These are phyloP conservation scores for Lactarius hatsudake DNA, from an alignment of 768 basidiomycete genomes.

Conservation along the genomic window DNA sequence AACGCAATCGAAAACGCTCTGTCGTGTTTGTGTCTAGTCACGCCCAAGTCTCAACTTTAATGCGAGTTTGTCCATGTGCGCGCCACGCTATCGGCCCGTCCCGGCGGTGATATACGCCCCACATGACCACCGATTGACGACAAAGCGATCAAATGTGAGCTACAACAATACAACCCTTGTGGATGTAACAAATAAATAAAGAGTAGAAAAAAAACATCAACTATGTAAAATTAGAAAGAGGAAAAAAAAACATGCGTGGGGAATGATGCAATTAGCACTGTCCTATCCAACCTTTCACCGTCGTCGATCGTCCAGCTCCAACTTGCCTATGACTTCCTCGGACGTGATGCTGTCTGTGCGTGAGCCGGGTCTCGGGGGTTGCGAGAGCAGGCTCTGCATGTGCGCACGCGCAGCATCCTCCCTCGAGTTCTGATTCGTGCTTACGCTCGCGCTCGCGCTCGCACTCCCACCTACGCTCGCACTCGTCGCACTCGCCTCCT, in stretches of 20 bases:
- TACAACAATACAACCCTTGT: constrained; percentile 20
- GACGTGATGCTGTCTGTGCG: constrained; percentile 44
- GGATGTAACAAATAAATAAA: constrained; percentile 1
- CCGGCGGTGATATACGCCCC: not conserved
- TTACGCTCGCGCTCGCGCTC: not conserved
- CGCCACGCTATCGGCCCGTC: not conserved
- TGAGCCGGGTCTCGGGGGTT: constrained; percentile 34
- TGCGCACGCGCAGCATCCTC: constrained; percentile 26
- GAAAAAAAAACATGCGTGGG: not conserved
- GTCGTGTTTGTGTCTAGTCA: not conserved
- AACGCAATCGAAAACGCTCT: not conserved
- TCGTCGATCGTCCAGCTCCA: constrained; percentile 42
- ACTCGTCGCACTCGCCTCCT: constrained; percentile 18
- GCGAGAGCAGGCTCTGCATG: constrained; percentile 20
- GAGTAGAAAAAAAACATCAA: not conserved
- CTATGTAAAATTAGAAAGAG: not conserved
- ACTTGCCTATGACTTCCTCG: constrained; percentile 53
- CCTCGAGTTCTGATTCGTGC: constrained; percentile 24
- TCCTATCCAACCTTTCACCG: constrained; percentile 14
- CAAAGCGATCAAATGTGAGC: constrained; percentile 18
- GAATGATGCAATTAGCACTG: not conserved
- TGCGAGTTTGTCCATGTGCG: not conserved
- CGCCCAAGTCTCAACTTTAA: not conserved
- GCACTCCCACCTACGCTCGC: constrained; percentile 15
- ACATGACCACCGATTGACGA: not conserved